Percentiles rank a stretch among this genome's conserved stretches.
Evolutionary conservation across 1,284 basidiomycete genomes (phyloP).

Genomic region (Ceratobasidium sp.): DNA sequence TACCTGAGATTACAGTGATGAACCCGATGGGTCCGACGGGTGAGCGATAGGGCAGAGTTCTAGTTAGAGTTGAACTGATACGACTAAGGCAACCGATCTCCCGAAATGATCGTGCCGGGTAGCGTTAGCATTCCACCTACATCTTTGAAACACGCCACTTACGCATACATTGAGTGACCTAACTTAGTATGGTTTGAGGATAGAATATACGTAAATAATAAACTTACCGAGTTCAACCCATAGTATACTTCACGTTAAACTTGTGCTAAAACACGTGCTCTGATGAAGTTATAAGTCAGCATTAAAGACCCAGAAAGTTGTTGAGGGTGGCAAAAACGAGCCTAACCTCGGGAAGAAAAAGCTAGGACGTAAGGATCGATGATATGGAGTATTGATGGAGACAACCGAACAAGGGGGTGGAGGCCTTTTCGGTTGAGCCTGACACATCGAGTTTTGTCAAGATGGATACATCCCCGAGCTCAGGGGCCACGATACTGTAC

Average conservation of each 20-base stretch:
- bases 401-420: too few relatives aligned
- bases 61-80: not conserved
- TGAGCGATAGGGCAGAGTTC: slow-evolving; percentile 4
- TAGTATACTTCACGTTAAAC: not conserved
- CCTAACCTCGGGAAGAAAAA: slow-evolving; percentile 3
- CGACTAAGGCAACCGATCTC: not conserved
- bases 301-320: too few relatives aligned
- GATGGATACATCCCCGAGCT: too few relatives aligned
- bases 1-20: not conserved
- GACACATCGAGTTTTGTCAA: too few relatives aligned
- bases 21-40: not conserved
- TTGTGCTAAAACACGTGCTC: not conserved
- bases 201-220: not conserved
- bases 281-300: not conserved
- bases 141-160: not conserved
- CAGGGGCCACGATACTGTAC: too few relatives aligned
- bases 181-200: not conserved
- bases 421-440: too few relatives aligned
- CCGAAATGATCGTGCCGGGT: not conserved
- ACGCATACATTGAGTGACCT: not conserved
- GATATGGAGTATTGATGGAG: too few relatives aligned
- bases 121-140: not conserved
- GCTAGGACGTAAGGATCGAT: not conserved
- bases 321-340: not conserved
- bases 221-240: not conserved